Percentiles rank a stretch among this genome's conserved stretches.
phyloP scores from a whole-genome alignment of 202 grass and related monocot genomes.

The Panicum virgatum region DNA sequence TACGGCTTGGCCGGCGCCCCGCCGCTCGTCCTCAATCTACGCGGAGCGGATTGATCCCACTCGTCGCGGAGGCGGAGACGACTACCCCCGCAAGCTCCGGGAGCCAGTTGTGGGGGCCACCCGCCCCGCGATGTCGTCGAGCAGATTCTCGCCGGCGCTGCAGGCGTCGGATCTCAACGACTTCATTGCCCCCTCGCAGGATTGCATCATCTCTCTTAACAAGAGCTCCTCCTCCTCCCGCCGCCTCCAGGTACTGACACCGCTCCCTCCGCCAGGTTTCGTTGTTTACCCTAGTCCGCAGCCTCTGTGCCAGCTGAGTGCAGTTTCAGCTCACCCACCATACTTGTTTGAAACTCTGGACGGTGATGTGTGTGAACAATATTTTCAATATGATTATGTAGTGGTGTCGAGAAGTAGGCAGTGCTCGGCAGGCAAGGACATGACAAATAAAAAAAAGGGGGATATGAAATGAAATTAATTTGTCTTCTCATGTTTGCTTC shows the following conservation, averaged over 20 bases:
- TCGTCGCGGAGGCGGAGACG: background rate
- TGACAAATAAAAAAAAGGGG: background rate
- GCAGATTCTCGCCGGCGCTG: conserved; percentile 93
- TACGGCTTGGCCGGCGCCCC: background rate
- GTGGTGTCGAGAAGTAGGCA: background rate
- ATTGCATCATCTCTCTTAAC: conserved; percentile 88
- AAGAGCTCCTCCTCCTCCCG: conserved; percentile 37
- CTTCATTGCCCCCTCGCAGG: conserved; percentile 95
- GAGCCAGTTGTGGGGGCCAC: background rate
- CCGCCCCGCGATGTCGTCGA: conserved; percentile 57
- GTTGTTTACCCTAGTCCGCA: background rate
- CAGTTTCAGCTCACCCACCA: background rate
- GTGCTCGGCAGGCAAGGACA: background rate
- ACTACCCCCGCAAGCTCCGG: background rate
- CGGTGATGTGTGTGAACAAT: background rate
- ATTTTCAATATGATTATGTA: background rate
- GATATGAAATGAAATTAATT: background rate
- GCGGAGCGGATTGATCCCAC: background rate
- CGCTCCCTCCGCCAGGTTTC: background rate
- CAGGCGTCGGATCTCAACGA: conserved; percentile 95
- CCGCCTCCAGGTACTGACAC: conserved; percentile 39
- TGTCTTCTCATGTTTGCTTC: conserved; percentile 4
- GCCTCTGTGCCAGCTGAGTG: background rate
- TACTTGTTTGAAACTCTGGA: background rate
- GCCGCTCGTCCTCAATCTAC: background rate